phyloP scores from a whole-genome alignment of 768 basidiomycete species.

The Russula virescens region DNA sequence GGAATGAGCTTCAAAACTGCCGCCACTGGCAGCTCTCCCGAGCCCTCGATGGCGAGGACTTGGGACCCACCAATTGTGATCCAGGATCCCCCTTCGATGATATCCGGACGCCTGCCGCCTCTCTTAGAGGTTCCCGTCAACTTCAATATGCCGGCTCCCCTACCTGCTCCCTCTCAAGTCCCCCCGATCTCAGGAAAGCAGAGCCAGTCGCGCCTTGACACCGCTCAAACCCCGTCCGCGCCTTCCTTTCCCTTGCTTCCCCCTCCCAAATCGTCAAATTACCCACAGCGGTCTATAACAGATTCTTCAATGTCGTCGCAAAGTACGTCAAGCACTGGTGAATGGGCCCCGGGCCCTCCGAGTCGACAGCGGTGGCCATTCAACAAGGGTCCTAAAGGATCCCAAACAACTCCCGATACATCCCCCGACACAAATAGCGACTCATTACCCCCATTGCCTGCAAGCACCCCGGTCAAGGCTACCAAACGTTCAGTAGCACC shows the following conservation, averaged over 20 bases:
- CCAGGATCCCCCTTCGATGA: not conserved
- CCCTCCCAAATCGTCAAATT: too few species aligned
- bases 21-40: not conserved
- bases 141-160: not conserved
- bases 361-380: not conserved
- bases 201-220: not conserved
- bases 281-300: not conserved
- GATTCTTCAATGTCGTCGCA: constrained; percentile 1
- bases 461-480: too few species aligned
- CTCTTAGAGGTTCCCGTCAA: not conserved
- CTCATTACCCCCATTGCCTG: not conserved
- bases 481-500: too few species aligned
- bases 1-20: not conserved
- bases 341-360: too few species aligned
- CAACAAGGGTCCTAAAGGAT: not conserved
- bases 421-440: not conserved
- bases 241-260: not conserved
- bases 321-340: not conserved
- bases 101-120: not conserved
- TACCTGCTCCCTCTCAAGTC: not conserved
- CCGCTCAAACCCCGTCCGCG: not conserved
- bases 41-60: not conserved
- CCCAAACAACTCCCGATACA: not conserved
- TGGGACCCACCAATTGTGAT: not conserved
- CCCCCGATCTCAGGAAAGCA: not conserved